Conservation (phyloP, 2,329 filamentous ascomycete genomes). For the Diaporthe eres region DNA sequence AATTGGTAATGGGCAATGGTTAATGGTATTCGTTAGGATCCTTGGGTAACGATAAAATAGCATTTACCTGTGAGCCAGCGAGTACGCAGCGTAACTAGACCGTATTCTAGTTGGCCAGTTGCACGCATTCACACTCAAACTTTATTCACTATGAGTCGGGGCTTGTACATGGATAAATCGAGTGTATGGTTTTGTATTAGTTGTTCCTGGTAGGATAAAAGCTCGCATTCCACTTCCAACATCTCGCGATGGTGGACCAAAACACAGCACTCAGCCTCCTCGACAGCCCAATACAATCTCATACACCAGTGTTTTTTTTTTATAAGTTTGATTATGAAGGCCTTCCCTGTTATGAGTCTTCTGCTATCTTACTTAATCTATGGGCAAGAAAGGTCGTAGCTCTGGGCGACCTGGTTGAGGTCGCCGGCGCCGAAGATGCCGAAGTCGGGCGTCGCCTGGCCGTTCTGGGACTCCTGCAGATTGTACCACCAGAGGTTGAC, state of each 20-base stretch:
- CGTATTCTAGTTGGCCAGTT: background rate
- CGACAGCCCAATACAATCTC: background rate
- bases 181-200: constrained; percentile 4
- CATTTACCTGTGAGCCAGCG: no score
- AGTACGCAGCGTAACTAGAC: background rate
- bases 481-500: constrained; percentile 55
- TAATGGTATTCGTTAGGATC: background rate
- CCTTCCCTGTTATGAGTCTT: background rate
- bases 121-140: background rate
- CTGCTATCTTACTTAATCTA: constrained; percentile 43
- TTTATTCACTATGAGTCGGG: background rate
- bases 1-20: background rate
- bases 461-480: constrained; percentile 54
- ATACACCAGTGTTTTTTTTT: background rate
- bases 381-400: constrained; percentile 51
- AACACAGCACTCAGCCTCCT: background rate
- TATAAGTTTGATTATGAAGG: background rate
- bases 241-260: background rate
- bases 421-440: constrained; percentile 54
- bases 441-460: constrained; percentile 52
- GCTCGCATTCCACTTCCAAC: background rate
- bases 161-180: background rate
- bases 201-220: background rate
- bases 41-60: background rate
- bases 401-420: constrained; percentile 46